Conservation (phyloP, 371 early-diverging fungal genomes). For the Mortierella sp. region DNA sequence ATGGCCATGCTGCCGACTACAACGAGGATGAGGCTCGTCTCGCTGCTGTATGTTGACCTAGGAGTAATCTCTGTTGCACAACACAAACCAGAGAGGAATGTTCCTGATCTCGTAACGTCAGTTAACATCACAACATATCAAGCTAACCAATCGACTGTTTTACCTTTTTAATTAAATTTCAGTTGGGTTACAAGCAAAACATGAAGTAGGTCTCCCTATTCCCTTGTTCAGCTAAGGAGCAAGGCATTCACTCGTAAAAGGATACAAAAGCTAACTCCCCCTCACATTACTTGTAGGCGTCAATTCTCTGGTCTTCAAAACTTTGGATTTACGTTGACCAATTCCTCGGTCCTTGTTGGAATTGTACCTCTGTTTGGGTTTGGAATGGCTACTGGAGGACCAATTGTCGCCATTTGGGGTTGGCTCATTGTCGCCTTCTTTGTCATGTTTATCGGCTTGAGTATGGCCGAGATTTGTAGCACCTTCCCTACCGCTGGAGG, state of each 20-base stretch:
- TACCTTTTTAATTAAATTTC: background rate
- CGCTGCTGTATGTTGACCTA: conserved; percentile 27
- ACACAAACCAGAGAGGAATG: background rate
- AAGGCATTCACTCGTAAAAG: background rate
- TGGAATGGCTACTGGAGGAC: conserved; percentile 74
- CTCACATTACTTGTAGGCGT: conserved; percentile 21
- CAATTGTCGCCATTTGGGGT: conserved; percentile 77
- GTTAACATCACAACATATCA: background rate
- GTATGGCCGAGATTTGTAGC: conserved; percentile 82
- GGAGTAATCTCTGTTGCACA: background rate
- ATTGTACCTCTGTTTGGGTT: conserved; percentile 66
- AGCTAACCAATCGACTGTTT: background rate
- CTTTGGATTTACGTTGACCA: conserved; percentile 54
- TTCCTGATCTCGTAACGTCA: background rate
- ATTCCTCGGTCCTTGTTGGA: conserved; percentile 47
- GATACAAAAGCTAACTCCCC: background rate
- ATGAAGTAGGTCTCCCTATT: conserved; percentile 53
- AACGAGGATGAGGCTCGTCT: conserved; percentile 58
- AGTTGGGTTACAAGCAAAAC: conserved; percentile 57
- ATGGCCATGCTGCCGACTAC: conserved; percentile 48
- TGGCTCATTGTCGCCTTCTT: conserved; percentile 72
- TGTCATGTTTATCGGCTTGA: conserved; percentile 72
- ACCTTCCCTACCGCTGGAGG: conserved; percentile 82
- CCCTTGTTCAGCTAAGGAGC: no score
- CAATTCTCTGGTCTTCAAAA: conserved; percentile 57